Evolutionary conservation across 306 rosid species (phyloP).

Genomic region (Gleditsia sinensis): DNA sequence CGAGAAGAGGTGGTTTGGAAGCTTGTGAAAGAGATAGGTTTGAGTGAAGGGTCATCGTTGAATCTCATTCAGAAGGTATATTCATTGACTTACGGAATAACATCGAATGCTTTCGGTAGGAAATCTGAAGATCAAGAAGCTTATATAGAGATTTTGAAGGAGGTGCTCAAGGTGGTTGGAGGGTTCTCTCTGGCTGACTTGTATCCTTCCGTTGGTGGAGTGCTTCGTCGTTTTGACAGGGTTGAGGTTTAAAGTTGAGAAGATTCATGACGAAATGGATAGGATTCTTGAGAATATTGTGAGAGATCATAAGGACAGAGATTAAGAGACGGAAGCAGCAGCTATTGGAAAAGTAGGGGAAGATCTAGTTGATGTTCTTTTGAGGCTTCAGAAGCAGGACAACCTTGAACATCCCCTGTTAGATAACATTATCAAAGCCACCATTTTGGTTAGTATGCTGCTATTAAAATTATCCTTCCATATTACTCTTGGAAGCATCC

Average conservation of each 20-base stretch:
- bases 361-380: too few relatives aligned
- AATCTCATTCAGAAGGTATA: not conserved
- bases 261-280: not conserved
- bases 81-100: not conserved
- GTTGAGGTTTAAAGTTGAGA: not conserved
- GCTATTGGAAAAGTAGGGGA: too few relatives aligned
- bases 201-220: conserved; percentile 17
- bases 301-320: not conserved
- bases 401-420: too few relatives aligned
- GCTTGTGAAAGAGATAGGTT: too few relatives aligned
- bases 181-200: conserved; percentile 33
- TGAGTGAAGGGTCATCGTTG: not conserved
- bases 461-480: too few relatives aligned
- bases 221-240: conserved; percentile 25
- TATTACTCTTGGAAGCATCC: too few relatives aligned
- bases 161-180: not conserved
- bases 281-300: conserved; percentile 24
- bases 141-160: not conserved
- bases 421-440: too few relatives aligned
- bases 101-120: conserved; percentile 11
- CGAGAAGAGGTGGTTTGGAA: conserved; percentile 19
- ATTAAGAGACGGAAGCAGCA: not conserved
- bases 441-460: too few relatives aligned
- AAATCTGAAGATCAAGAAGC: conserved; percentile 1
- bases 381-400: too few relatives aligned